Evolutionary conservation across 352 stramenopile genomes (phyloP).

Genomic region (Phytopythium vexans): DNA sequence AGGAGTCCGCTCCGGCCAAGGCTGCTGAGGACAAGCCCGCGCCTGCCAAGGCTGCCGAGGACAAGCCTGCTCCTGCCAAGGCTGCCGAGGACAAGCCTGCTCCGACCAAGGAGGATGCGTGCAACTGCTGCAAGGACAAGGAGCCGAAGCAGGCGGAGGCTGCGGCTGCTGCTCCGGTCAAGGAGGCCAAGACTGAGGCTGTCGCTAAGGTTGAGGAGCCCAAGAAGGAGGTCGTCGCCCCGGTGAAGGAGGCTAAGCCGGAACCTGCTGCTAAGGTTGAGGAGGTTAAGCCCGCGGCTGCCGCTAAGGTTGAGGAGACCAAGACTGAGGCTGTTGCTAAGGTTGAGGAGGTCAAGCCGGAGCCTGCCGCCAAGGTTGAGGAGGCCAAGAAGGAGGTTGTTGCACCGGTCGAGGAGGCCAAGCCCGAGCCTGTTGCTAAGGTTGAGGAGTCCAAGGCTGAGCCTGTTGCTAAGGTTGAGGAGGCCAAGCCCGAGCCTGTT

Average conservation of each 20-base stretch:
- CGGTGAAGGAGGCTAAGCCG: background rate
- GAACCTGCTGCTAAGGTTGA: background rate
- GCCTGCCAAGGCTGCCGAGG: background rate
- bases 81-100: background rate
- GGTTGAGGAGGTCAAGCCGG: constrained; percentile 2
- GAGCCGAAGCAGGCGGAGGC: background rate
- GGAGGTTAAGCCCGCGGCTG: too few relatives aligned
- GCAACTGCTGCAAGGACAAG: background rate
- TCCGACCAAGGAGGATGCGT: background rate
- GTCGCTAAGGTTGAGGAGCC: constrained; percentile 4
- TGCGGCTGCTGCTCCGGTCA: constrained; percentile 4
- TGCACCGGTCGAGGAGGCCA: background rate
- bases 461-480: constrained; percentile 2
- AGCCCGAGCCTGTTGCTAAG: background rate
- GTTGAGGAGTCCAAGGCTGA: constrained; percentile 1
- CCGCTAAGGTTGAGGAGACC: constrained; percentile 1
- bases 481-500: background rate
- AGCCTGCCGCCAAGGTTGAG: background rate
- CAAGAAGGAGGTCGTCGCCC: background rate
- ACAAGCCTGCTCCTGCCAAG: background rate
- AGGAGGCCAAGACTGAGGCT: constrained; percentile 7
- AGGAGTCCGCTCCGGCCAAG: constrained; percentile 9
- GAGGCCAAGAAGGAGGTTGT: constrained; percentile 8
- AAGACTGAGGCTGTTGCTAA: constrained; percentile 5
- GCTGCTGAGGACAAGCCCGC: constrained; percentile 8